Base-by-base conservation (phyloP, 2,329 filamentous ascomycete species). In the Paecilomyces sp. region DNA sequence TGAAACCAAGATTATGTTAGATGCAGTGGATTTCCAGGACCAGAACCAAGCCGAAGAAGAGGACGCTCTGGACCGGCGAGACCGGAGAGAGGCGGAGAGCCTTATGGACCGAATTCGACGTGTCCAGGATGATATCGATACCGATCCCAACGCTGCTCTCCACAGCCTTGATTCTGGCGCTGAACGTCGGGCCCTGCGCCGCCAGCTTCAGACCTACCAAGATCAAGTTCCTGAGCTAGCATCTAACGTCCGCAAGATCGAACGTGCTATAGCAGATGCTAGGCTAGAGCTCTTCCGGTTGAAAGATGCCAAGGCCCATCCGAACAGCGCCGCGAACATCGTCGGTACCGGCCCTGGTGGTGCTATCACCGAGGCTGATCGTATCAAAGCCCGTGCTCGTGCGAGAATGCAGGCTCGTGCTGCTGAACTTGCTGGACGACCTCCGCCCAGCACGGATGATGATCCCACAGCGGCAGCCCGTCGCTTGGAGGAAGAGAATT, bases 361-460 rank as follows among this genome's bases (percentile, higher is more conserved):
- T 57, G 79, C 86, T 53, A 86, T 99, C 51, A 99, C 94, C 0
- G 94, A 99, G 76, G 89, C 91, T 3, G 94, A 99, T 76, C 87
- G 93, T 58, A 85, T 97, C 65, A 97, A 97, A 79, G 94, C 94
- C 36, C 87, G 92, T 66, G 93, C 94, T 33, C 96, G 92, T 77
- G 93, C 93, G 47, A 96, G 97, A 87, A 99, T 99, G 94, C 93
- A 97, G 77, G 92, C 96, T 70, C 89, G 94, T 61, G 92, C 94
- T 66, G 94, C 94, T 59, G 93, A 94, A 18, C 79, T 99, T 63
- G 91, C 92, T 24, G 94, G 94, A 60, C 91, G 88, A 74, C 92
- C 92, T 71, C 79, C 88, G 52, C 81, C 87, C 54, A 86, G 90
- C 41, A 74, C 80, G 1, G 80, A 79, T 54, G 84, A 88, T 61